Percentiles rank a stretch among this genome's conserved stretches.
Evolutionary conservation across 139 green algal species (phyloP).

Genomic region (Micractinium conductrix): DNA sequence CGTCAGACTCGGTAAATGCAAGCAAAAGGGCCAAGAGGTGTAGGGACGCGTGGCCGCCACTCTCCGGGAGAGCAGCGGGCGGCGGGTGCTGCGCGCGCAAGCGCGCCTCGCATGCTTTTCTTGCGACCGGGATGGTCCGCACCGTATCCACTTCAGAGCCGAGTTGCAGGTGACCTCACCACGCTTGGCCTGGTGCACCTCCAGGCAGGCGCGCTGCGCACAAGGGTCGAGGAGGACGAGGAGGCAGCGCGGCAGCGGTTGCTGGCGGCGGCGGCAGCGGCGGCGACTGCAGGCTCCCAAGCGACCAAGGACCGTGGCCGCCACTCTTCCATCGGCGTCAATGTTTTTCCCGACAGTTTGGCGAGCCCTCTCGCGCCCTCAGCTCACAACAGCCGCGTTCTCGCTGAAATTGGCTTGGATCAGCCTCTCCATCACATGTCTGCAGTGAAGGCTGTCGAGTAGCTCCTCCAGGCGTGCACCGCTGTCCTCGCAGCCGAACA

Average conservation of each 20-base stretch:
- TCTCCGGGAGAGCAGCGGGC: neutral
- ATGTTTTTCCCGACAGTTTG: neutral
- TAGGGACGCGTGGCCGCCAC: neutral
- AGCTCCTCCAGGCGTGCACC: neutral
- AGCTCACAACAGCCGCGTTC: too few relatives aligned
- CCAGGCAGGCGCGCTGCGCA: slow-evolving; percentile 42
- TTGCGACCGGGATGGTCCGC: too few relatives aligned
- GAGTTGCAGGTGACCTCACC: slow-evolving; percentile 15
- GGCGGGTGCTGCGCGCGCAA: too few relatives aligned
- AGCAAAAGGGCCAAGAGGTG: too few relatives aligned
- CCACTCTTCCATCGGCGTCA: too few relatives aligned
- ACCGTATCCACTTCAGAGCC: slow-evolving; percentile 25
- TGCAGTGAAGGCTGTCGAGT: neutral
- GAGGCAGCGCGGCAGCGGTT: neutral
- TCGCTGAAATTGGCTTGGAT: slow-evolving; percentile 24
- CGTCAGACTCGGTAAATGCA: neutral
- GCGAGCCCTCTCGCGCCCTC: neutral
- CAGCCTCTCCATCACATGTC: neutral
- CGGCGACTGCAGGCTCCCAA: too few relatives aligned
- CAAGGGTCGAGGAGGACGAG: too few relatives aligned
- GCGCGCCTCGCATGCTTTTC: neutral
- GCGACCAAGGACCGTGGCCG: too few relatives aligned
- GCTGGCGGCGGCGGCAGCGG: too few relatives aligned
- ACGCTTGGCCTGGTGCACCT: slow-evolving; percentile 33
- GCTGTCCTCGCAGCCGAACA: neutral